Evolutionary conservation across 2,329 filamentous ascomycete genomes (phyloP).

Genomic region (Pseudogymnoascus pannorum): DNA sequence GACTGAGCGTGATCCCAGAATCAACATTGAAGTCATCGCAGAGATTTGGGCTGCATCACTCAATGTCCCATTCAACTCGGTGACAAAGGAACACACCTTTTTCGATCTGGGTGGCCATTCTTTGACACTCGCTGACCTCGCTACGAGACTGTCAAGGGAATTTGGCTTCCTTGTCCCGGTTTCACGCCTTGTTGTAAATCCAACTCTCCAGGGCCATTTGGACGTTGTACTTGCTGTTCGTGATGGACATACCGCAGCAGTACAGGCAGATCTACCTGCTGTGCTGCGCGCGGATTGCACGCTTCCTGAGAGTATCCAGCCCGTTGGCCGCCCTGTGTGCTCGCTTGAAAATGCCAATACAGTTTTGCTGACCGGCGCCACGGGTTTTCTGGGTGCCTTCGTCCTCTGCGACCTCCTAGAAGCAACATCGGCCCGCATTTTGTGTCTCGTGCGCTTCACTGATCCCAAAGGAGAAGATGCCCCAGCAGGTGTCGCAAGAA

Average conservation of each 20-base stretch:
- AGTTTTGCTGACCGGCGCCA: conserved; percentile 66
- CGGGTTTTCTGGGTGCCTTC: conserved; percentile 70
- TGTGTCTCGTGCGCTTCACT: conserved; percentile 66
- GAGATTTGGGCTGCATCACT: conserved; percentile 66
- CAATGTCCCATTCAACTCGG: conserved; percentile 52
- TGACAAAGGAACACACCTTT: conserved; percentile 67
- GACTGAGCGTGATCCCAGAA: conserved; percentile 51
- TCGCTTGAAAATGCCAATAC: conserved; percentile 59
- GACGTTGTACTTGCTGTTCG: conserved; percentile 62
- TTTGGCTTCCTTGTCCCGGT: conserved; percentile 70
- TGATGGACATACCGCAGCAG: conserved; percentile 65
- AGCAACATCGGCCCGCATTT: conserved; percentile 58
- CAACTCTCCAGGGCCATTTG: conserved; percentile 66
- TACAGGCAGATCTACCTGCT: conserved; percentile 67
- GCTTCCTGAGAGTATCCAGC: conserved; percentile 63
- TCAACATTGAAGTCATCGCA: conserved; percentile 59
- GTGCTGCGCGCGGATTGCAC: conserved; percentile 59
- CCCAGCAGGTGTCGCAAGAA: conserved; percentile 61
- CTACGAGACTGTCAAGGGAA: conserved; percentile 58
- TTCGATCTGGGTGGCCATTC: conserved; percentile 78
- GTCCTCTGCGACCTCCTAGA: conserved; percentile 62
- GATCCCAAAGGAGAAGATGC: conserved; percentile 58
- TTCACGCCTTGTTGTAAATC: conserved; percentile 60
- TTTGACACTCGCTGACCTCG: conserved; percentile 66
- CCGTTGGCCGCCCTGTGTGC: conserved; percentile 44